Conservation (phyloP, 2,329 filamentous ascomycete genomes). For the Hypoxylon sp. region DNA sequence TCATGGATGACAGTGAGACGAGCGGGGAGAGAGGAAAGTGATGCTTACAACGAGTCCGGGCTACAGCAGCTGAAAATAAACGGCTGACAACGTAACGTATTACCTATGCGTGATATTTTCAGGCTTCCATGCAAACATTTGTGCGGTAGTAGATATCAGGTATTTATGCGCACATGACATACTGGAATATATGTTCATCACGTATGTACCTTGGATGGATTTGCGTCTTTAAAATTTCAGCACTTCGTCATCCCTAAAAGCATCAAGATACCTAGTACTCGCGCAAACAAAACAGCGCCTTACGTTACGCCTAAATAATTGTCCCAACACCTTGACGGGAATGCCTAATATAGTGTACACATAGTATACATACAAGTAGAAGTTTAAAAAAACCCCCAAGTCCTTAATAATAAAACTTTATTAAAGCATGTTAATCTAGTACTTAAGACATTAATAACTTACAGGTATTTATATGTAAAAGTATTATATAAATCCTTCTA, state of each 20-base stretch:
- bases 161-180: neutral
- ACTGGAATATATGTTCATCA: neutral
- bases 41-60: neutral
- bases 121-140: neutral
- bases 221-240: constrained; percentile 2
- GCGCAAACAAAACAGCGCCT: neutral
- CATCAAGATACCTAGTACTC: neutral
- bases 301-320: neutral
- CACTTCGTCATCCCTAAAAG: neutral
- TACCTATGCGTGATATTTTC: neutral
- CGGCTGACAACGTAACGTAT: neutral
- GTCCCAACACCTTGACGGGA: neutral
- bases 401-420: too few species aligned
- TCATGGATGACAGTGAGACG: neutral
- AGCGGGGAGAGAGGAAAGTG: neutral
- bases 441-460: too few species aligned
- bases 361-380: neutral
- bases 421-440: too few species aligned
- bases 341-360: neutral
- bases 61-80: neutral
- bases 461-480: too few species aligned
- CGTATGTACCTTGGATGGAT: constrained; percentile 7
- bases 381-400: neutral
- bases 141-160: neutral
- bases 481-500: too few species aligned